A percentile compares a stretch with the other conserved stretches of the same genome.
Conservation (phyloP, 768 basidiomycete genomes). For the Suillus decipiens region DNA sequence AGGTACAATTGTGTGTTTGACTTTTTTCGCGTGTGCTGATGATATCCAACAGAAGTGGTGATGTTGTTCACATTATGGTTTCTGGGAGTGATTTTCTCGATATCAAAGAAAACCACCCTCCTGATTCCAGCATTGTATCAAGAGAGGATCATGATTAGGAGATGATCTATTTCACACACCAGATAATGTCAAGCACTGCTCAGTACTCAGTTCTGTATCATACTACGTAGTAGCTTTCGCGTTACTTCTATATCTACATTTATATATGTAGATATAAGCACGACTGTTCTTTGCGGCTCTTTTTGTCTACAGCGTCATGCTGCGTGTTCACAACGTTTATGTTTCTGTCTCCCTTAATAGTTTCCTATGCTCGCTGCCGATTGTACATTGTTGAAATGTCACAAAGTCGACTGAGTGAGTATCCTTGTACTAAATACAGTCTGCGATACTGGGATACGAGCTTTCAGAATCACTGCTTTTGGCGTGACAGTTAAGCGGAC, state of each 20-base stretch:
- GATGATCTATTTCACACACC: not conserved
- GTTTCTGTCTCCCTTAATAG: too few relatives aligned
- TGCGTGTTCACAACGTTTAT: too few relatives aligned
- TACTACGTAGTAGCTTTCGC: not conserved
- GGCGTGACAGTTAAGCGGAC: too few relatives aligned
- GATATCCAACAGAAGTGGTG: constrained; percentile 50
- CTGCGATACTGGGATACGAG: too few relatives aligned
- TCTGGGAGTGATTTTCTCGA: constrained; percentile 40
- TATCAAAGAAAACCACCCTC: constrained; percentile 64
- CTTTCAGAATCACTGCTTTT: too few relatives aligned
- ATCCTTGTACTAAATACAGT: too few relatives aligned
- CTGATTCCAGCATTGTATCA: constrained; percentile 37
- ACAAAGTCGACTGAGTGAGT: too few relatives aligned
- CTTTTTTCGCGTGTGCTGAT: constrained; percentile 1
- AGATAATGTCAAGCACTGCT: not conserved
- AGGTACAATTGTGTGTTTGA: constrained; percentile 40
- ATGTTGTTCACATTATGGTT: constrained; percentile 60
- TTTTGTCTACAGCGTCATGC: too few relatives aligned
- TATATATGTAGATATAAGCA: too few relatives aligned
- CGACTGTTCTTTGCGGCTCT: too few relatives aligned
- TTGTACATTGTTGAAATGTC: too few relatives aligned
- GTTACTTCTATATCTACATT: not conserved
- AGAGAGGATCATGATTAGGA: not conserved
- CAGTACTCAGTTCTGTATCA: constrained; percentile 5
- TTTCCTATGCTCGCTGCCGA: too few relatives aligned